Base-by-base conservation (phyloP, 108 stramenopile species). In the Stephanodiscus triporus region DNA sequence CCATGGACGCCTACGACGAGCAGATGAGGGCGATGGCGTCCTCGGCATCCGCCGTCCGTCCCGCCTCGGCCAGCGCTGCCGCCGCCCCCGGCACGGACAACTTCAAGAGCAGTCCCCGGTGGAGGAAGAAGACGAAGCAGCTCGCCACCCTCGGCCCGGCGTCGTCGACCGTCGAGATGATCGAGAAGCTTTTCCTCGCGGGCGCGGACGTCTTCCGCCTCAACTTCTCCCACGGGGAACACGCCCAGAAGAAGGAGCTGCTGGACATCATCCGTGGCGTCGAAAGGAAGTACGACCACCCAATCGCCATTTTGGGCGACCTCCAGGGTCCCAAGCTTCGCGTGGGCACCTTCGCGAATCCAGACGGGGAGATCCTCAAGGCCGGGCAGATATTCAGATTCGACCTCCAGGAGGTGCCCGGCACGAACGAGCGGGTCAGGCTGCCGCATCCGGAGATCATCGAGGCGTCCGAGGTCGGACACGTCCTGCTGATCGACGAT, bases 361-460 rank as follows among this genome's bases (percentile, higher is more conserved):
- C 91, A 14, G 80, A 73, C 26, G 88, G 90, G n/a, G 89, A 90
- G 64, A 26, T 76, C 2, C 78, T 98, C 34, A 65, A 85, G 58
- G 71, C 75, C 17, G 97, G 97, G 9, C 94, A 96, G 71, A 77
- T 55, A 26, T 97, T 98, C 73, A 83, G 96, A 32, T 88, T 97
- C 48, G 98, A 98, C 69, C 75, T 94, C 67, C 92, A 93, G 62
- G 77, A 85, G 60, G 72, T 80, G 37, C 90, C 87, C 29, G 98
- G 98, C 30, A 91, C 94, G 72, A 83, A 79, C 34, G 83, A 80
- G 27, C 90, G 97, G 57, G 96, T 97, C 13, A 70, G 84, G 75
- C 76, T 97, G 9, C 98, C 98, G 26, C 98, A 98, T 83, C 92
- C 94, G 20, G 98, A 98, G 85, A 97, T 98, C 77, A 86, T 97